Evolutionary conservation across 768 basidiomycete genomes (phyloP), one percentile per base, ranked within the genome.

Genomic region (Mycena crocata): DNA sequence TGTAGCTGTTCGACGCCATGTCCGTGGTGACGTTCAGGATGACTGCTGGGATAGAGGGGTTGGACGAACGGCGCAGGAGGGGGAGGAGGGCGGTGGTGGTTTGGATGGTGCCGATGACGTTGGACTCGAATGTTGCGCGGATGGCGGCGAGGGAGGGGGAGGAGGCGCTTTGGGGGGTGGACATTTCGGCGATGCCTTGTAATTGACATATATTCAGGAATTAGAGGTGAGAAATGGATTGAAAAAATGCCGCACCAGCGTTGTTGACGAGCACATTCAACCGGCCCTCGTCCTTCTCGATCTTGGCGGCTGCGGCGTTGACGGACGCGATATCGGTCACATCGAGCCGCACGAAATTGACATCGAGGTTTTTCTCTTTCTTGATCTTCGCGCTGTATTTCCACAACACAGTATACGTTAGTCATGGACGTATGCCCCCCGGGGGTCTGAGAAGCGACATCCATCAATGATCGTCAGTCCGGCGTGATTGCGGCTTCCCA

Each of bases 201-300:
- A 6, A 66, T 64, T 46, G n/a, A 71, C 60, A 26, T 67, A 70
- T n/a, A 49, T 34, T 5, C 35, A 28, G 32, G 48, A 24, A 35
- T 8, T 15, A 24, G 51, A 46, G 30, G 28, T 1, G 48, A 72
- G 66, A 72, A 72, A 81, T 83, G 42, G 82, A 83, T 49, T 84
- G 84, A 73, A 84, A 84, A 84, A 52, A 85, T 80, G 34, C n/a
- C n/a, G n/a, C n/a, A 85, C 77, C 6, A n/a, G n/a, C n/a, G n/a
- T n/a, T n/a, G n/a, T n/a, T n/a, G n/a, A n/a, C n/a, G n/a, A n/a
- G n/a, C n/a, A 83, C 79, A 67, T 85, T 83, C 48, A 85, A 75
- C 23, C 73, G 76, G 1, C 84, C 84, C 63, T 83, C 82, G 2
- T 72, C 75, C 21, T 76, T 74, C 59, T 82, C 79, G 37, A 85